Evolutionary conservation across 2,329 filamentous ascomycete species (phyloP), one percentile per base, ranked within the genome.

Genomic region (Phyllachora maydis): DNA sequence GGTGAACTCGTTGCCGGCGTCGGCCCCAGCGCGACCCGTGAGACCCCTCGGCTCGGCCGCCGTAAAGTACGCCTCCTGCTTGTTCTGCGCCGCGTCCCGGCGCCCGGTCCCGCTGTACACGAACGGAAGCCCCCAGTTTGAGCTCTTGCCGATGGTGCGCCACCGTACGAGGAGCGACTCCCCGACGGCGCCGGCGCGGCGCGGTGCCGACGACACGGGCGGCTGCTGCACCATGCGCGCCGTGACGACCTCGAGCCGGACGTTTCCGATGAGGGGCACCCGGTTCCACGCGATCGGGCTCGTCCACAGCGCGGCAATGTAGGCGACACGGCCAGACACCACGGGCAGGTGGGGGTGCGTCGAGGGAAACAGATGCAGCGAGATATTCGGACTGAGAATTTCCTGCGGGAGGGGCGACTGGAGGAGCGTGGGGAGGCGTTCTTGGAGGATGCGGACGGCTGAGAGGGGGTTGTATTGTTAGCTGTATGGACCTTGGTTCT

Each of bases 221-320:
- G n/a, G n/a, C n/a, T n/a, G n/a, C 29, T 65, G 63, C 27, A 74
- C 66, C 64, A 98, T 88, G 35, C 85, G 76, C 54, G 92, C 83
- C 8, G 78, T 85, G 11, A 91, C 49, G 24, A 98, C 88, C 36
- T 79, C 70, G 8, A 98, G 63, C 35, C 70, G 72, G 21, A 93
- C 79, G 39, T 92, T 91, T 34, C 85, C 83, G 16, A 93, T 64
- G 11, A 95, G 66, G 3, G 88, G 88, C 1, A 98, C 63, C 14
- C 78, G 69, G 39, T 90, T 90, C 88, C 88, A 98, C 15, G 83
- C 85, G 24, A 98, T 74, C 0, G 88, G 88, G 0, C 83, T 82
- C 1, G 88, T 93, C 83, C 83, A 95, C 18, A 98, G 57, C 3
- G 88, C 88, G 11, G 88, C 85, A 17, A 76, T 76, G 46, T 98